Evolutionary conservation across 176 grass and related monocot genomes (phyloP).

Genomic region (bread wheat (Triticum aestivum)): DNA sequence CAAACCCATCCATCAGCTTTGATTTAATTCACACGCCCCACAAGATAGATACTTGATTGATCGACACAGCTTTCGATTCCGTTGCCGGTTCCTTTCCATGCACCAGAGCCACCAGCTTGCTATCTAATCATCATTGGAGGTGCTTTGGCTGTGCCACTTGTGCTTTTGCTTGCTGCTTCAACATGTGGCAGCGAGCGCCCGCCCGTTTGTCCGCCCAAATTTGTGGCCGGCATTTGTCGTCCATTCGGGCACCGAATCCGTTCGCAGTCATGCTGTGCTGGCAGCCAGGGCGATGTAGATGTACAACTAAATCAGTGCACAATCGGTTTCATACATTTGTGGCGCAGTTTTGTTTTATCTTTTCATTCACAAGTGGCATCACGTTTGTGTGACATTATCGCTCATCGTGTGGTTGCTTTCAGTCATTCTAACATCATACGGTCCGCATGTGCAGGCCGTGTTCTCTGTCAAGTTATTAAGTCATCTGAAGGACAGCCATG

Average conservation of each 20-base stretch:
- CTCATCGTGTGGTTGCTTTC: background rate
- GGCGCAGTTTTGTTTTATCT: background rate
- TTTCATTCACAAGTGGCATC: background rate
- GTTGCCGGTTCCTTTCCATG: background rate
- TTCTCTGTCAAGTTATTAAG: background rate
- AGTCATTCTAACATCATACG: background rate
- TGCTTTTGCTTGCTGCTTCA: background rate
- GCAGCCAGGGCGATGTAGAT: background rate
- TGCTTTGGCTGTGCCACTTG: background rate
- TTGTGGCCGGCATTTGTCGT: background rate
- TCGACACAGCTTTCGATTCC: background rate
- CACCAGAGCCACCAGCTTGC: background rate
- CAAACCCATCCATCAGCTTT: too few species aligned
- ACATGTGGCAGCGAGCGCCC: background rate
- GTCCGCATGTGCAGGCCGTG: background rate
- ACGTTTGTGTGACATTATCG: background rate
- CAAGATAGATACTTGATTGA: background rate
- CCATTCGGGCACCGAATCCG: background rate
- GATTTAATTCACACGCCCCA: too few species aligned
- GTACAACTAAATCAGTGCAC: background rate
- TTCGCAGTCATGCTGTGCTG: background rate
- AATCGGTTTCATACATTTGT: background rate
- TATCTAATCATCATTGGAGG: background rate
- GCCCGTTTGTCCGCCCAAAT: background rate
- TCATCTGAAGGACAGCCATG: conserved; percentile 37